A percentile compares a stretch with the other conserved stretches of the same genome.
These are phyloP conservation scores for Cyberlindnera meyerae DNA, from an alignment of 805 yeast genomes.

Conservation along the genomic window DNA sequence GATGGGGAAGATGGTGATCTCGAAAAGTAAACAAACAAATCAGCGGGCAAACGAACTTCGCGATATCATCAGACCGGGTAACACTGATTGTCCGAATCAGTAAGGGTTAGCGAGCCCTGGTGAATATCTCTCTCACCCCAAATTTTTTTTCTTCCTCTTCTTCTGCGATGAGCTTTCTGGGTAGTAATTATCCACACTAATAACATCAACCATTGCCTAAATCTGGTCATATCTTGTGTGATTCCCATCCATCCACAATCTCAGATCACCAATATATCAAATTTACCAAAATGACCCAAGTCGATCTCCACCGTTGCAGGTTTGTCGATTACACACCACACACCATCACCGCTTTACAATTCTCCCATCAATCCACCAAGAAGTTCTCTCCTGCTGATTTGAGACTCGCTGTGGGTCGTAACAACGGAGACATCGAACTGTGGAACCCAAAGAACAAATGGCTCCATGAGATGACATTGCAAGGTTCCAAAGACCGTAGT, in stretches of 20 bases:
- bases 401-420: slow-evolving; percentile 85
- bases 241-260: not conserved
- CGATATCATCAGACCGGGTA: no score
- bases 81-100: slow-evolving; percentile 2
- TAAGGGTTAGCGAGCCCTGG: slow-evolving; percentile 2
- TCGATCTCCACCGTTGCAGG: slow-evolving; percentile 71
- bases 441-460: slow-evolving; percentile 87
- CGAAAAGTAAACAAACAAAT: slow-evolving; percentile 12
- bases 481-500: slow-evolving; percentile 79
- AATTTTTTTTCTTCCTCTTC: no score
- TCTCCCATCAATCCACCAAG: slow-evolving; percentile 55
- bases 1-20: no score
- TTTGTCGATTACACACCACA: slow-evolving; percentile 88
- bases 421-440: slow-evolving; percentile 91
- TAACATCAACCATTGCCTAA: not conserved
- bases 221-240: not conserved
- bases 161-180: slow-evolving; percentile 11
- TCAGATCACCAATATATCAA: not conserved
- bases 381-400: slow-evolving; percentile 49
- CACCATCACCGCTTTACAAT: slow-evolving; percentile 74
- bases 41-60: no score
- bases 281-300: slow-evolving; percentile 4
- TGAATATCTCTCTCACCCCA: not conserved
- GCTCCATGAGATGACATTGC: slow-evolving; percentile 69
- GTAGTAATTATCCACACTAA: not conserved